phyloP scores from a whole-genome alignment of 2,329 filamentous ascomycete species.

The Cryphonectria nitschkei region DNA sequence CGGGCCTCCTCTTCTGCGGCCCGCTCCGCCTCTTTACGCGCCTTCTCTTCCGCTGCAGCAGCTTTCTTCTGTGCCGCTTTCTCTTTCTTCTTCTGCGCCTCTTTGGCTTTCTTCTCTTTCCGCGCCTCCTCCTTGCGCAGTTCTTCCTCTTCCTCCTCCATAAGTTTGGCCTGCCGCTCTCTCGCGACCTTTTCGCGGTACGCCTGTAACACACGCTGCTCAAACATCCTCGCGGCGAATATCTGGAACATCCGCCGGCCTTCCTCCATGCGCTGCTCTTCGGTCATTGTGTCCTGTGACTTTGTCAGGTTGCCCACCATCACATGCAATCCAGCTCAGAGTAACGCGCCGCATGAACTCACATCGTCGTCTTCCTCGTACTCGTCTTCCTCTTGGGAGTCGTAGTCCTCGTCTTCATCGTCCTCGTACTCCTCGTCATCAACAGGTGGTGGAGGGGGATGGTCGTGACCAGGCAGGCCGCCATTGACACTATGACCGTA shows the following conservation, averaged over 20 bases:
- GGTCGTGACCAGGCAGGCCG: conserved; percentile 66
- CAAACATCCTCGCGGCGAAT: conserved; percentile 98
- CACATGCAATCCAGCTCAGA: neutral
- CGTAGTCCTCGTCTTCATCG: conserved; percentile 62
- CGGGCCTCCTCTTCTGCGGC: conserved; percentile 82
- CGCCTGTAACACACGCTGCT: conserved; percentile 93
- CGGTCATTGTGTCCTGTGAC: conserved; percentile 91
- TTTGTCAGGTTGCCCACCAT: conserved; percentile 13
- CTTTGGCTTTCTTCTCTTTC: conserved; percentile 90
- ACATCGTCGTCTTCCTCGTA: conserved; percentile 77
- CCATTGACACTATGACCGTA: conserved; percentile 54
- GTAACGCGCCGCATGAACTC: neutral
- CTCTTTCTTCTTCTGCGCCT: conserved; percentile 94
- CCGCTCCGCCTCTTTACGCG: conserved; percentile 84
- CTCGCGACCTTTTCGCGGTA: conserved; percentile 96
- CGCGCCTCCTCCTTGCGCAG: conserved; percentile 73
- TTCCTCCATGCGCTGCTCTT: conserved; percentile 99
- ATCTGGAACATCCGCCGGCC: conserved; percentile 99
- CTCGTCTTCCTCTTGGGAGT: conserved; percentile 62
- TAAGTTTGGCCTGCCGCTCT: conserved; percentile 86
- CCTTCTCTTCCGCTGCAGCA: conserved; percentile 87
- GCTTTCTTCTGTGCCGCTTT: conserved; percentile 89
- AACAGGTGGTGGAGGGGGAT: conserved; percentile 72
- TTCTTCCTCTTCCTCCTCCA: conserved; percentile 91
- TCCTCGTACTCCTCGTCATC: conserved; percentile 59